Evolutionary conservation across 345 rosid genomes (phyloP), one percentile per base, ranked within the genome.

Genomic region (Syzygium aqueum): DNA sequence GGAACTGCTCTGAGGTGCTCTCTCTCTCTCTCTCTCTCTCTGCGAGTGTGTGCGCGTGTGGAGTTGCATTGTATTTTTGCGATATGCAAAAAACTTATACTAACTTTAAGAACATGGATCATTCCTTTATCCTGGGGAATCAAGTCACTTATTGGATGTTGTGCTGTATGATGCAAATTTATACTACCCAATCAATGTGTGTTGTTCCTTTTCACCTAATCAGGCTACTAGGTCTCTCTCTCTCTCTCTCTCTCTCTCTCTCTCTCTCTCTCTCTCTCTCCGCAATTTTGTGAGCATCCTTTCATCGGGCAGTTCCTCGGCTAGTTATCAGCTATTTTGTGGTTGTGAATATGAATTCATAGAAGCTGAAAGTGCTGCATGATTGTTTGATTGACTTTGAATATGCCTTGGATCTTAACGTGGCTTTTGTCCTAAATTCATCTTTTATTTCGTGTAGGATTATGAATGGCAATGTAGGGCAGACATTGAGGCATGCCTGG

Each of bases 1-100:
- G 92, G 96, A 93, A 95, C 98, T 11, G 96, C 95, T 89, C 87
- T 97, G 89, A 97, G 99, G 99, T 95, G 83, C 88, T 86, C 87
- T 86, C 57, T 78, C 84, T 78, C 22, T 37, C 85, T 61, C 13
- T 13, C 12, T 19, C 8, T 10, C 8, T 46, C 12, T 19, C 8
- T 10, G 2, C 23, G 5, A 17, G 50, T 15, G 22, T 1, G 5
- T 12, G 46, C 1, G 23, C 22, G 84, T 78, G 46, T 73, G 14
- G 50, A 77, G 50, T 77, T 22, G 3, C 46, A 33, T 78, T 37
- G n/a, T 77, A 78, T 21, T 33, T 50, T 23, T 19, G 27, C 84
- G 10, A 43, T 57, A 25, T 11, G 65, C 65, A 57, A 57, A 28
- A 57, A 57, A 57, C 65, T 57, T 57, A 5, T 25, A 11, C 65